Conservation (phyloP, 495 filamentous ascomycete genomes). For the Penicillium cinerascens region DNA sequence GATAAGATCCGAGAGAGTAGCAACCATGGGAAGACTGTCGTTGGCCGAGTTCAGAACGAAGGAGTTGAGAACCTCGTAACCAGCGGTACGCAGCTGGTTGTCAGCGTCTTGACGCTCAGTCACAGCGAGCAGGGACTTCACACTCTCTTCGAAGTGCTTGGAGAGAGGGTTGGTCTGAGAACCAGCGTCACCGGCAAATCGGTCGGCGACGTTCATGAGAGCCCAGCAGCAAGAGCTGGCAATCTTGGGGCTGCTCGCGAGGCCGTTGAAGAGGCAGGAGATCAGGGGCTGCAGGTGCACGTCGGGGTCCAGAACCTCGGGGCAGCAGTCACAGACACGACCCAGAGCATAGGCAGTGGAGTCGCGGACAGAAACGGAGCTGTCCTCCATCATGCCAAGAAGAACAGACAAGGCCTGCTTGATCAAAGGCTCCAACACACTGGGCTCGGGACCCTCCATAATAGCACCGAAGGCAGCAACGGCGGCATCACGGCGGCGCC, state of each 20-base stretch:
- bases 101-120: slow-evolving; percentile 84
- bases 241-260: slow-evolving; percentile 93
- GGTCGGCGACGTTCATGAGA: slow-evolving; percentile 95
- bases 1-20: slow-evolving; percentile 74
- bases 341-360: slow-evolving; percentile 97
- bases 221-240: slow-evolving; percentile 98
- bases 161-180: slow-evolving; percentile 79
- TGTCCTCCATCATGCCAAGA: slow-evolving; percentile 94
- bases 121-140: slow-evolving; percentile 76
- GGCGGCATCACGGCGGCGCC: slow-evolving; percentile 89
- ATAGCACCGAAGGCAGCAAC: slow-evolving; percentile 98
- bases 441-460: slow-evolving; percentile 95
- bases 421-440: slow-evolving; percentile 81
- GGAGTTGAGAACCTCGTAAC: slow-evolving; percentile 95
- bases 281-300: slow-evolving; percentile 81
- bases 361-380: slow-evolving; percentile 83
- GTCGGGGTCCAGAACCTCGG: slow-evolving; percentile 79
- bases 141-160: slow-evolving; percentile 88
- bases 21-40: slow-evolving; percentile 78
- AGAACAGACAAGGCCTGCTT: slow-evolving; percentile 90
- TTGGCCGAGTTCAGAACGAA: slow-evolving; percentile 88
- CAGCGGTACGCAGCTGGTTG: slow-evolving; percentile 89
- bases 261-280: slow-evolving; percentile 80
- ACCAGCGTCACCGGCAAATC: slow-evolving; percentile 80
- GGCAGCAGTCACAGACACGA: slow-evolving; percentile 87